Base-by-base conservation (phyloP, 148 eudicot species). In the Bassia scoparia region DNA sequence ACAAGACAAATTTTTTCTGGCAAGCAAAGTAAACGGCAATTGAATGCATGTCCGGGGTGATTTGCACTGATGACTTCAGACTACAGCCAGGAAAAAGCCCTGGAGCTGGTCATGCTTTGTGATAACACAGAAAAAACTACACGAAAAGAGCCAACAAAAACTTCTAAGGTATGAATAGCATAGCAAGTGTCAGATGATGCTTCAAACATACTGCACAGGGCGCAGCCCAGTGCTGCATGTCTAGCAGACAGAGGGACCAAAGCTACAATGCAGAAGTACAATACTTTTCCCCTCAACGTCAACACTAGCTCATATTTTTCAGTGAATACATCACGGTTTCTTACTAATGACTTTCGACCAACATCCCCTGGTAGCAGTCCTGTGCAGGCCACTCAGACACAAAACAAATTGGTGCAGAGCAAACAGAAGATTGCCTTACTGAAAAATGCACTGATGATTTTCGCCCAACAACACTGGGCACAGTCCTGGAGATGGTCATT, bases 41-140 rank as follows among this genome's bases (percentile, higher is more conserved):
- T 48, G 65, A n/a, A n/a, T n/a, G n/a, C n/a, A n/a, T 52, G 49
- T 41, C n/a, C 14, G 74, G 33, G 5, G 41, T 54, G 49, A 64
- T 41, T 53, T 63, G 65, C 46, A 17, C 23, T 43, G 74, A 80
- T 27, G 78, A 73, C 37, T 82, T 80, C 73, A 71, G 76, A 65
- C 86, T 21, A 87, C 83, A 34, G 77, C 87, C 88, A 48, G 90
- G 87, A 37, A 78, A 76, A 62, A 89, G 90, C 74, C 88, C 88
- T 26, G 89, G 88, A 24, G 75, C 81, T 56, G 91, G 95, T 60
- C 95, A 84, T 67, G 61, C 76, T 26, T 81, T 23, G 29, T 17
- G 59, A 35, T 55, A 66, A 5, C 23, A 37, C 69, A 54, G 37
- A 68, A 11, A 34, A 75, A 21, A 33, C 12, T 35, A 17, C 72